phyloP scores from a whole-genome alignment of 306 rosid genomes.

The Cotoneaster glaucophyllus region DNA sequence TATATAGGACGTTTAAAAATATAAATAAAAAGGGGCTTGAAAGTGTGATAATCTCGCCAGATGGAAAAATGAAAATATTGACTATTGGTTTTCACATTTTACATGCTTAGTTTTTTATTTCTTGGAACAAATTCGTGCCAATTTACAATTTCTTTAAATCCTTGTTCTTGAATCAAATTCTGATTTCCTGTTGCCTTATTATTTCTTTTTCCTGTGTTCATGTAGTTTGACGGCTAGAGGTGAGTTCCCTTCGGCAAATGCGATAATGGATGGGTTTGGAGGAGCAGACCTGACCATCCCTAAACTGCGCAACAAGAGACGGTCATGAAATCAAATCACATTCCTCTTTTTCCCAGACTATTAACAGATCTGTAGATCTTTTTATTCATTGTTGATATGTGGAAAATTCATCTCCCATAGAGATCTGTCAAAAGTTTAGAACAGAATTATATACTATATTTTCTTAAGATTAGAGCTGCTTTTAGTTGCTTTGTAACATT shows the following conservation, averaged over 20 bases:
- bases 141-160: background rate
- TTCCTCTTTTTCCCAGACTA: background rate
- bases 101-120: background rate
- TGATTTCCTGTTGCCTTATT: no score
- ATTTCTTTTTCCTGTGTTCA: background rate
- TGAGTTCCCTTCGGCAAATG: slow-evolving; percentile 82
- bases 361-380: background rate
- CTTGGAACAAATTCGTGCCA: background rate
- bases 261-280: slow-evolving; percentile 76
- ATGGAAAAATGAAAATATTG: no score
- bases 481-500: background rate
- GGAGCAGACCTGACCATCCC: slow-evolving; percentile 75
- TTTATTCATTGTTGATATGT: background rate
- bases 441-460: background rate
- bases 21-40: no score
- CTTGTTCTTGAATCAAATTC: background rate
- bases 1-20: no score
- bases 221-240: slow-evolving; percentile 85
- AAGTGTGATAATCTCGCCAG: no score
- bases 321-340: slow-evolving; percentile 6
- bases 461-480: background rate
- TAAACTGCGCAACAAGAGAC: slow-evolving; percentile 46
- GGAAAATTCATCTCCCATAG: no score
- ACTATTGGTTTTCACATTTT: background rate
- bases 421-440: no score